Conservation (phyloP, 169 alveolate species). For the Plasmodium cynomolgi region DNA sequence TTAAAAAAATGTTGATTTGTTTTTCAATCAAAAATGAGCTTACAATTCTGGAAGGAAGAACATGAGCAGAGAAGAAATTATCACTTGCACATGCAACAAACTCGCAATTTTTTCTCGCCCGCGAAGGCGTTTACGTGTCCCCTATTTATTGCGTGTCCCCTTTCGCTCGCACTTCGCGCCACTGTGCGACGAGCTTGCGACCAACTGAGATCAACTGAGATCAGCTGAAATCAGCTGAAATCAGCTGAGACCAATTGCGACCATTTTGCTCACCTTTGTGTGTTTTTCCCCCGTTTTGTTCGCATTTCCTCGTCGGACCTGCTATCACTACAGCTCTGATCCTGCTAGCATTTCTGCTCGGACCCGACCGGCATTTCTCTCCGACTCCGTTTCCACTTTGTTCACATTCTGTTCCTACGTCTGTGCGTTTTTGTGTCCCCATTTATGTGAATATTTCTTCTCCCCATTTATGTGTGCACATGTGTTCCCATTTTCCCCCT, state of each 20-base stretch:
- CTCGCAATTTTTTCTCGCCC: neutral
- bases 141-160: neutral
- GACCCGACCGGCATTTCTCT: neutral
- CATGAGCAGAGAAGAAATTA: neutral
- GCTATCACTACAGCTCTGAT: neutral
- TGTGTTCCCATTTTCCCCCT: neutral
- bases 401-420: neutral
- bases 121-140: neutral
- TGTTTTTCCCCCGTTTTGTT: neutral
- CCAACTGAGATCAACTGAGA: neutral
- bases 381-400: neutral
- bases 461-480: neutral
- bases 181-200: neutral
- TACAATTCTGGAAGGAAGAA: neutral
- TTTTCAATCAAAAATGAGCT: neutral
- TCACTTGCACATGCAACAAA: constrained; percentile 1
- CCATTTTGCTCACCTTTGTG: neutral
- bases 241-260: neutral
- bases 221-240: too few species aligned
- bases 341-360: neutral
- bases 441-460: neutral
- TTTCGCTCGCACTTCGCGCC: neutral
- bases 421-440: neutral
- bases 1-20: neutral
- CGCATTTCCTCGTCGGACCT: neutral